Percentiles rank a stretch among this genome's conserved stretches.
Conservation (phyloP, 805 yeast species). For the Kregervanrija delftensis region DNA sequence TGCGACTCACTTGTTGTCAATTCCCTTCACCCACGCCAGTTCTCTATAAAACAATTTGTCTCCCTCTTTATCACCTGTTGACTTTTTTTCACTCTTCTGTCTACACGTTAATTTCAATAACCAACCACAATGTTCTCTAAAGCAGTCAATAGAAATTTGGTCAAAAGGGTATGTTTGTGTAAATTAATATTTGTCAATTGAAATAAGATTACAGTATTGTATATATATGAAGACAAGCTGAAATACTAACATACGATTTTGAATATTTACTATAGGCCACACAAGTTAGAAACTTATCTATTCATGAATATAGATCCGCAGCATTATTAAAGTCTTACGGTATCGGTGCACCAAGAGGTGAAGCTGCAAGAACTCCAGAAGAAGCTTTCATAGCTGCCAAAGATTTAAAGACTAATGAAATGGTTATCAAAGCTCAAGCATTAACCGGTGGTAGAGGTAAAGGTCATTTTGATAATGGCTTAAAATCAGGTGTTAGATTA, state of each 20-base stretch:
- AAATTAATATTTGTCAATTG: neutral
- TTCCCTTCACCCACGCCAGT: too few relatives aligned
- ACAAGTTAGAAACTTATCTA: slow-evolving; percentile 64
- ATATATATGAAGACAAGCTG: too few relatives aligned
- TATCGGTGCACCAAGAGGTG: slow-evolving; percentile 86
- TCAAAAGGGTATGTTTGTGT: slow-evolving; percentile 12
- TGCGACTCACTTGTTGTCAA: too few relatives aligned
- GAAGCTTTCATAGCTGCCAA: slow-evolving; percentile 83
- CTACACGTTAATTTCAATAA: neutral
- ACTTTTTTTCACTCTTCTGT: neutral
- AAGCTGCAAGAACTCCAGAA: slow-evolving; percentile 82
- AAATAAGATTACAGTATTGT: too few relatives aligned
- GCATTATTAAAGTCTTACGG: slow-evolving; percentile 75
- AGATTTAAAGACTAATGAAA: slow-evolving; percentile 64
- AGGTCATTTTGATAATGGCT: slow-evolving; percentile 94
- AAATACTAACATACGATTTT: neutral
- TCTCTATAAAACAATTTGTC: neutral
- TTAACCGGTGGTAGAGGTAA: slow-evolving; percentile 99
- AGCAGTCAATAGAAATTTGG: slow-evolving; percentile 14
- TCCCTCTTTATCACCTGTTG: neutral
- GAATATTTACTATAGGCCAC: slow-evolving; percentile 9
- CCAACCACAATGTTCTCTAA: slow-evolving; percentile 16
- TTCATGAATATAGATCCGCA: slow-evolving; percentile 96
- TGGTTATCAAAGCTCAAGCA: slow-evolving; percentile 97
- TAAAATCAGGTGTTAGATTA: slow-evolving; percentile 94